phyloP scores from a whole-genome alignment of 2,329 filamentous ascomycete species.

The Cordyceps militaris region DNA sequence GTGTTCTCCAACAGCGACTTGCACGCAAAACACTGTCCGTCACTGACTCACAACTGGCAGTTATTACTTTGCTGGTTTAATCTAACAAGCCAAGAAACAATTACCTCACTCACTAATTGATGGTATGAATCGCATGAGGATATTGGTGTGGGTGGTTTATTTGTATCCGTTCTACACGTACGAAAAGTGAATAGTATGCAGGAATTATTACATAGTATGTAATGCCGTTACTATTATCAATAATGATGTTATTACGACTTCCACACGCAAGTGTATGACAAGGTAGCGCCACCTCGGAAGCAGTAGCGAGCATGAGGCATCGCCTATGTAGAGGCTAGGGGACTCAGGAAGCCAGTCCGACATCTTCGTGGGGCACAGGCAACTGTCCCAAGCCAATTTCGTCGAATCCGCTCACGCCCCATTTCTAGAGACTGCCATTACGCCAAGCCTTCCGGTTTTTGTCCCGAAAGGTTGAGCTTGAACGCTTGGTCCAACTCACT shows the following conservation, averaged over 20 bases:
- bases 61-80: no score
- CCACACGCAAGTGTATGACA: neutral
- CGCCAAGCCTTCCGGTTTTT: slow-evolving; percentile 10
- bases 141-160: neutral
- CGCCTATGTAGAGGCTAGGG: no score
- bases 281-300: slow-evolving; percentile 10
- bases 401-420: slow-evolving; percentile 9
- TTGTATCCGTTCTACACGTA: neutral
- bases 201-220: neutral
- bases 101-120: neutral
- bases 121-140: no score
- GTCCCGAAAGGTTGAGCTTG: slow-evolving; percentile 7
- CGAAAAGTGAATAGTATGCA: neutral
- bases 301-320: slow-evolving; percentile 3
- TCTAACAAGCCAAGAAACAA: neutral
- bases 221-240: neutral
- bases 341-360: neutral
- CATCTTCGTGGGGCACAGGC: slow-evolving; percentile 1
- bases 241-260: neutral
- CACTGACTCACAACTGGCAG: no score
- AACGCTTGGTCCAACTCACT: neutral
- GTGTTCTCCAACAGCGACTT: no score
- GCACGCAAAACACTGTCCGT: no score
- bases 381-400: slow-evolving; percentile 11
- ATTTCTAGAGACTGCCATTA: slow-evolving; percentile 6